Percentiles rank a stretch among this genome's conserved stretches.
phyloP scores from a whole-genome alignment of 345 rosid species.

The Corchorus capsularis region DNA sequence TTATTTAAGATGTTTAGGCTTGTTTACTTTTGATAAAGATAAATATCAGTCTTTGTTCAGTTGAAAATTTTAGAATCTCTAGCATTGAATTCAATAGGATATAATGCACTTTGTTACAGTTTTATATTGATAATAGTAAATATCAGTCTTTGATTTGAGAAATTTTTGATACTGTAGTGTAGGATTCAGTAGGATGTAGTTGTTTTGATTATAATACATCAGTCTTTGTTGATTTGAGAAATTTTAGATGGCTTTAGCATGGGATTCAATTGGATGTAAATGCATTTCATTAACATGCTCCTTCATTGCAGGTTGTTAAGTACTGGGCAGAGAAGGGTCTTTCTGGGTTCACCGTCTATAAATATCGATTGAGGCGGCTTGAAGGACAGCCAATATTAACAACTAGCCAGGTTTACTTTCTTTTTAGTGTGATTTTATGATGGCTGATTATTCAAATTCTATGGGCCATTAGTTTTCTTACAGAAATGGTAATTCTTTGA shows the following conservation, averaged over 20 bases:
- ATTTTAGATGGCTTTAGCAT: background rate
- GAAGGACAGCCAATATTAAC: slow-evolving; percentile 83
- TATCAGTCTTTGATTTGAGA: background rate
- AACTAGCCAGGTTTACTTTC: slow-evolving; percentile 70
- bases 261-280: background rate
- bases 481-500: background rate
- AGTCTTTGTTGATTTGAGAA: slow-evolving; percentile 5
- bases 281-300: slow-evolving; percentile 3
- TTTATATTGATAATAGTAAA: background rate
- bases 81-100: too few species aligned
- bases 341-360: slow-evolving; percentile 89
- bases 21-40: too few species aligned
- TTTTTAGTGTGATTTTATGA: slow-evolving; percentile 18
- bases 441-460: background rate
- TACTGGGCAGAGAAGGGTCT: slow-evolving; percentile 90
- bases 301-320: slow-evolving; percentile 58
- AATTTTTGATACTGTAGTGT: too few species aligned
- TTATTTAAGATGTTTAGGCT: too few species aligned
- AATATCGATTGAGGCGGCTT: slow-evolving; percentile 61
- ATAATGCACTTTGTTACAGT: background rate
- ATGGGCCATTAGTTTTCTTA: background rate
- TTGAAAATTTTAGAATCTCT: too few species aligned
- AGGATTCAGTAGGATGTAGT: too few species aligned
- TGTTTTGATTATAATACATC: too few species aligned
- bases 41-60: too few species aligned